These are phyloP conservation scores for Diaporthe sp. DNA, from an alignment of 2,329 filamentous ascomycete genomes.

Conservation along the genomic window DNA sequence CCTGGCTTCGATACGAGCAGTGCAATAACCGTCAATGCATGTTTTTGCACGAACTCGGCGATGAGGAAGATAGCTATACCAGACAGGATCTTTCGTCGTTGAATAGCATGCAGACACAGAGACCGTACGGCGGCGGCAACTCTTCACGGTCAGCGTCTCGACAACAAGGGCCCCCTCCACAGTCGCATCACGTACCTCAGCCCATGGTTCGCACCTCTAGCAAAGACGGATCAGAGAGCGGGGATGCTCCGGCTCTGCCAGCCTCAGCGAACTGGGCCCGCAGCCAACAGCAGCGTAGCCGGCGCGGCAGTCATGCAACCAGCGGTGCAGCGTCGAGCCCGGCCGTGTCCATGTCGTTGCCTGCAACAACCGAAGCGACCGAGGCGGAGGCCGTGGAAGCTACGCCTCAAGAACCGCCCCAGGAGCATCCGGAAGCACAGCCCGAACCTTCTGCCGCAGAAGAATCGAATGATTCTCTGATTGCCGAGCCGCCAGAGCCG, in stretches of 20 bases:
- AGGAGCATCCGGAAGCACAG: conserved; percentile 51
- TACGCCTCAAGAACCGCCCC: conserved; percentile 46
- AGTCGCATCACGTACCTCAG: conserved; percentile 60
- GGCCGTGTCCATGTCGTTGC: conserved; percentile 73
- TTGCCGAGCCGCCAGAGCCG: conserved; percentile 5
- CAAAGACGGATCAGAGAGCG: conserved; percentile 80
- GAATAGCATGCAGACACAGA: conserved; percentile 88
- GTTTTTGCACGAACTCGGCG: conserved; percentile 98
- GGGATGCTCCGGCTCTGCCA: conserved; percentile 91
- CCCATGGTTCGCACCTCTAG: conserved; percentile 83
- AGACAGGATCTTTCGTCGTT: conserved; percentile 94
- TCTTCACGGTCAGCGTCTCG: conserved; percentile 69
- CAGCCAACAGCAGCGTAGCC: conserved; percentile 75
- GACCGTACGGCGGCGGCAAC: conserved; percentile 67
- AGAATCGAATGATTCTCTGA: conserved; percentile 25
- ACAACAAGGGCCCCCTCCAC: conserved; percentile 60
- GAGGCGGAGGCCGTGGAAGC: conserved; percentile 59
- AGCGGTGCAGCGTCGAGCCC: conserved; percentile 88
- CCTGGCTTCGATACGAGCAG: conserved; percentile 92
- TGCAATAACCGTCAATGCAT: conserved; percentile 98
- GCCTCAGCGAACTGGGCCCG: conserved; percentile 95
- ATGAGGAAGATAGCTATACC: conserved; percentile 97
- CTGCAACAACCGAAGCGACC: conserved; percentile 65
- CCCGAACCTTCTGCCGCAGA: conserved; percentile 47
- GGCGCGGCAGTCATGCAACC: conserved; percentile 83